phyloP scores from a whole-genome alignment of 2,329 filamentous ascomycete genomes.

The Thielaviopsis musarum region DNA sequence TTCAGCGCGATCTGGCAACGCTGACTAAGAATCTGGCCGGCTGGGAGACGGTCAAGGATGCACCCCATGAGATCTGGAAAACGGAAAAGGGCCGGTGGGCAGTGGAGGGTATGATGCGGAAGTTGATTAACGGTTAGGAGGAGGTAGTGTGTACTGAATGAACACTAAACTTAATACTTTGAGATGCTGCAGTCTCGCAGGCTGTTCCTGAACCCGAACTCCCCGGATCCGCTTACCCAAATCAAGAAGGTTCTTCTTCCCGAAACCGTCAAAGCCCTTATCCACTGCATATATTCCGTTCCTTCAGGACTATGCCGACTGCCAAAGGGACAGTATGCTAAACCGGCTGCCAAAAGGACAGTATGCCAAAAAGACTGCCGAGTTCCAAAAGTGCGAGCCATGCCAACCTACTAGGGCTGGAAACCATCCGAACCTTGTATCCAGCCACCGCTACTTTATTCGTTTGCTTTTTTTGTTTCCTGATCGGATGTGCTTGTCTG shows the following conservation, averaged over 20 bases:
- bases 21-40: conserved; percentile 61
- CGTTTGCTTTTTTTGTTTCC: background rate
- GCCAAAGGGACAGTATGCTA: background rate
- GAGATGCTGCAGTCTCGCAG: background rate
- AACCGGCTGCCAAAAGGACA: no score
- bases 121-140: background rate
- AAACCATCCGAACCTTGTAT: background rate
- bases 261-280: background rate
- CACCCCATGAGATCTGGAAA: conserved; percentile 75
- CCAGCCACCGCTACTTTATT: background rate
- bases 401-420: no score
- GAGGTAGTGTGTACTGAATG: no score
- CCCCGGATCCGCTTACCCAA: background rate
- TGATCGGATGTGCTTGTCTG: background rate
- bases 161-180: no score
- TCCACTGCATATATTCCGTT: background rate
- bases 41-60: conserved; percentile 78
- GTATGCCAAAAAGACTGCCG: no score
- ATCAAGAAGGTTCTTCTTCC: background rate
- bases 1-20: conserved; percentile 68
- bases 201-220: background rate
- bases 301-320: background rate
- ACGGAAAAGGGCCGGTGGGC: conserved; percentile 8
- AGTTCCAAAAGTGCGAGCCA: no score
- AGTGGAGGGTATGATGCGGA: conserved; percentile 9